Base-by-base conservation (phyloP, 345 rosid genomes). In the Rhodamnia rubescens region DNA sequence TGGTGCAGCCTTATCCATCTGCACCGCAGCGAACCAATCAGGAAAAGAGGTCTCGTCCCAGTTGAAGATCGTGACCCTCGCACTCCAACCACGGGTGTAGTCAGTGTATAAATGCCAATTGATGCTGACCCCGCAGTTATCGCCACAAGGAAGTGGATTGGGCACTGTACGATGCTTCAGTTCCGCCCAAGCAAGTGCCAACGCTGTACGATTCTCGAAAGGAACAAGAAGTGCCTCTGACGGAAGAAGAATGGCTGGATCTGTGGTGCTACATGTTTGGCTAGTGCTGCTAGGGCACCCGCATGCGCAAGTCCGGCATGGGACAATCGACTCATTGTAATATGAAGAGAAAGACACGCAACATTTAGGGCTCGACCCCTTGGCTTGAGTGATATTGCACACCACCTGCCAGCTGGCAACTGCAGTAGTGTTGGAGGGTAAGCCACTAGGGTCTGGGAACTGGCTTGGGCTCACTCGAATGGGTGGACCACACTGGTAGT, bases 361-460 rank as follows among this genome's bases (percentile, higher is more conserved):
- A 83, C 98, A 97, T 83, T 86, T 91, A 27, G 98, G 99, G 84
- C 89, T 89, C 3, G 84, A 90, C 6, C 93, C 96, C 91, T 94
- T 86, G 57, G 97, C 94, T 81, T 91, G 93, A 64, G 94, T 93
- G 86, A 97, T 97, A 88, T 97, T 97, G 92, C 99, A 97, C 53
- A 95, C 99, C 29, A 97, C 92, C 91, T 96, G 99, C 99, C 98
- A 97, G 87, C 98, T 97, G 1, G 97, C 97, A 89, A 94, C 90
- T 7, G 92, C 97, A 14, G 96, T 89, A 18, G 88, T 88, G 89
- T 96, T 92, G 3, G 91, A 89, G 51, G 95, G 93, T 20, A 94
- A 91, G 50, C 99, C 99, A n/a, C 90, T 89, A 4, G 95, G 89
- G 86, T 96, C 98, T 0, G 92, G 94, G 86, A 92, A 93, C 85